A percentile compares a stretch with the other conserved stretches of the same genome.
Evolutionary conservation across 176 grass and related monocot genomes (phyloP).

Genomic region (Panicum miliaceum): DNA sequence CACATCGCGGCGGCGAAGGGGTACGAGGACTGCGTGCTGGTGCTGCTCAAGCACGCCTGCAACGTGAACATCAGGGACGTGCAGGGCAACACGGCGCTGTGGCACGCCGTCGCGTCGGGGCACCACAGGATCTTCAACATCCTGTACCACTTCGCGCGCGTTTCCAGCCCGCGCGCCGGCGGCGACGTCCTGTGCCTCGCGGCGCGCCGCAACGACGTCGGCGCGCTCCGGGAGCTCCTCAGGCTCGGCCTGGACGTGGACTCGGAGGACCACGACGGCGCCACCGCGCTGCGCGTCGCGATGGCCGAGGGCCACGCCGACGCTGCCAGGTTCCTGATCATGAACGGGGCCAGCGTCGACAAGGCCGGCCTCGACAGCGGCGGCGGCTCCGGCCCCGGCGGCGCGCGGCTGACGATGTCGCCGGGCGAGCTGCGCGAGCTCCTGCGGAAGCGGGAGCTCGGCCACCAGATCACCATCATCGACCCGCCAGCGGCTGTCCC

Average conservation of each 20-base stretch:
- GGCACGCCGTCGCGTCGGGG: slow-evolving; percentile 68
- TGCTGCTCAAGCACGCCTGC: slow-evolving; percentile 80
- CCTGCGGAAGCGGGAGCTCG: slow-evolving; percentile 52
- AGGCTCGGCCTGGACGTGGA: slow-evolving; percentile 73
- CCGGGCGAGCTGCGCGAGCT: slow-evolving; percentile 53
- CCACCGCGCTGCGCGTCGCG: slow-evolving; percentile 64
- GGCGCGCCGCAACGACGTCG: slow-evolving; percentile 62
- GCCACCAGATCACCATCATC: slow-evolving; percentile 54
- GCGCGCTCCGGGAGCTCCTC: slow-evolving; percentile 72
- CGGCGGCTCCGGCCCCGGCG: not conserved
- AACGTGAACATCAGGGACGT: slow-evolving; percentile 72
- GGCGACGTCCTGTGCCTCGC: slow-evolving; percentile 79
- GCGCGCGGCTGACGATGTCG: slow-evolving; percentile 25
- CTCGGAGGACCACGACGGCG: slow-evolving; percentile 67
- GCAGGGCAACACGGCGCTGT: slow-evolving; percentile 73
- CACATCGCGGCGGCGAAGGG: slow-evolving; percentile 93
- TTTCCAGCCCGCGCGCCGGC: slow-evolving; percentile 52
- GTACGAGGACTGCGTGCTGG: slow-evolving; percentile 80
- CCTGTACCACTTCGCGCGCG: slow-evolving; percentile 64
- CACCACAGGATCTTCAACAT: slow-evolving; percentile 91
- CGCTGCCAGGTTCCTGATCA: slow-evolving; percentile 60
- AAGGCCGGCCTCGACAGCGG: slow-evolving; percentile 39
- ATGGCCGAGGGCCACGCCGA: slow-evolving; percentile 58
- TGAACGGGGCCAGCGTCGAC: slow-evolving; percentile 72
- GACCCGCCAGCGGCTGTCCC: slow-evolving; percentile 23